These are phyloP conservation scores for Teunomyces panamensis DNA, from an alignment of 805 yeast species.

Conservation along the genomic window DNA sequence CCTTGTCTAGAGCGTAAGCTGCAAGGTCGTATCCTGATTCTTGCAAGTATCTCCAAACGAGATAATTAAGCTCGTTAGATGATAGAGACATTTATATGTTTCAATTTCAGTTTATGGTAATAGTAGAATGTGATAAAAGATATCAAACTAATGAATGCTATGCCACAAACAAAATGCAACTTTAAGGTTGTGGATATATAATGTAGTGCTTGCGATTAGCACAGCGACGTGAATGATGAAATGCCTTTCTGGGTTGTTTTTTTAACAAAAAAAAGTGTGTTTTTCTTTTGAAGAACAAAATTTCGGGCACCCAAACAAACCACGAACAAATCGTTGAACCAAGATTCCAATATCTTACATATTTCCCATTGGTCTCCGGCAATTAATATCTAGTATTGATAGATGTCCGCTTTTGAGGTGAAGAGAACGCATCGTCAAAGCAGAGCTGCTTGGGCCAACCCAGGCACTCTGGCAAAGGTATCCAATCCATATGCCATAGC, in stretches of 20 bases:
- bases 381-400: not conserved
- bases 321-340: not conserved
- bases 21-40: constrained; percentile 78
- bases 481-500: constrained; percentile 29
- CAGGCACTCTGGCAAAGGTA: constrained; percentile 9
- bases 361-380: not conserved
- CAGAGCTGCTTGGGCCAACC: constrained; percentile 41
- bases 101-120: not conserved
- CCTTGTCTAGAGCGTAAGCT: constrained; percentile 78
- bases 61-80: constrained; percentile 80
- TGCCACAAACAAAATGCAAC: not conserved
- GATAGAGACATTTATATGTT: constrained; percentile 63
- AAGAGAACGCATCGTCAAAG: constrained; percentile 37
- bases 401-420: constrained; percentile 18
- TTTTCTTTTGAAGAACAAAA: not conserved
- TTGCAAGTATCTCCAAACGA: constrained; percentile 89
- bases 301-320: not conserved
- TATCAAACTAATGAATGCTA: not conserved
- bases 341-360: too few relatives aligned
- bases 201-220: not conserved
- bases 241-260: not conserved
- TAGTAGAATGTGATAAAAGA: not conserved
- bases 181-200: too few relatives aligned
- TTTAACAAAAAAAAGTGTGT: not conserved
- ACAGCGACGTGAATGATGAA: not conserved